A percentile compares a stretch with the other conserved stretches of the same genome.
These are phyloP conservation scores for Davidsoniella virescens DNA, from an alignment of 2,329 filamentous ascomycete species.

Conservation along the genomic window DNA sequence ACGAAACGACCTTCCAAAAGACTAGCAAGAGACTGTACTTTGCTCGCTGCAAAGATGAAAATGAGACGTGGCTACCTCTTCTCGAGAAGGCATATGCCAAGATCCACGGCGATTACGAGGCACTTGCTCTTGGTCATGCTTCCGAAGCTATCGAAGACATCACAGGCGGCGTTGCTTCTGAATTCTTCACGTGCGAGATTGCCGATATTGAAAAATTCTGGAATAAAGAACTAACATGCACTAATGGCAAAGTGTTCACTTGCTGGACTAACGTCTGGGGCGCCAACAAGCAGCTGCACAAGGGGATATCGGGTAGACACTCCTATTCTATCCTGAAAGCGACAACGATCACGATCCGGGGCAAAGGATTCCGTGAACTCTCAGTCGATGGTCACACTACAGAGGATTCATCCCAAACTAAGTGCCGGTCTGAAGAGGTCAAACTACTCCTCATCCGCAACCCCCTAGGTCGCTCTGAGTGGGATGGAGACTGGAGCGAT, in stretches of 20 bases:
- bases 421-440: no score
- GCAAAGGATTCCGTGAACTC: no score
- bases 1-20: constrained; percentile 46
- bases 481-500: constrained; percentile 44
- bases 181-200: constrained; percentile 50
- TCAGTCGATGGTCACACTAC: no score
- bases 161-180: constrained; percentile 49
- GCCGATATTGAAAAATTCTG: constrained; percentile 51
- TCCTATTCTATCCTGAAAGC: constrained; percentile 36
- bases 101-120: constrained; percentile 63
- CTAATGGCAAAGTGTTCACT: constrained; percentile 57
- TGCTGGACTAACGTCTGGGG: constrained; percentile 31
- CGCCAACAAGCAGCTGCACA: constrained; percentile 21
- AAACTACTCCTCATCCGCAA: constrained; percentile 38
- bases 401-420: no score
- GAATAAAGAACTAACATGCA: constrained; percentile 59
- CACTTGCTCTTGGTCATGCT: constrained; percentile 55
- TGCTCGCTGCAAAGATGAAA: constrained; percentile 55
- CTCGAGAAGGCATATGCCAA: constrained; percentile 77
- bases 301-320: constrained; percentile 42
- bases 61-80: constrained; percentile 70
- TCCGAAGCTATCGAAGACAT: constrained; percentile 42
- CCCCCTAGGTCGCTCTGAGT: constrained; percentile 44
- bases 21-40: constrained; percentile 67
- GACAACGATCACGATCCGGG: constrained; percentile 18